A percentile compares a stretch with the other conserved stretches of the same genome.
phyloP scores from a whole-genome alignment of 2,329 filamentous ascomycete species.

The Aureobasidium vineae region DNA sequence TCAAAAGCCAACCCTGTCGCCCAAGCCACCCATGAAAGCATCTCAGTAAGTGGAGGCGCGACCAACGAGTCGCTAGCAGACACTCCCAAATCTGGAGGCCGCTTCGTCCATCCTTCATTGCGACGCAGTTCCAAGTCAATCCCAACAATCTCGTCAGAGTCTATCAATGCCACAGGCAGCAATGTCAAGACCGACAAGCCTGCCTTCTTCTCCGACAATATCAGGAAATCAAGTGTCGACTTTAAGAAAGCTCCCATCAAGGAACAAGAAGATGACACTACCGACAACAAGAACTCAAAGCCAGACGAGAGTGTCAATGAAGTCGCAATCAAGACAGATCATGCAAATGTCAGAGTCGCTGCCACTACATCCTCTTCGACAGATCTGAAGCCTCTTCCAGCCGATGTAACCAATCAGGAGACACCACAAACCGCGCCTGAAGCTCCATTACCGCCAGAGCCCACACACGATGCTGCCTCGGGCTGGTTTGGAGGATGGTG shows the following conservation, averaged over 20 bases:
- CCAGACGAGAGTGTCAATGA: background rate
- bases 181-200: constrained; percentile 34
- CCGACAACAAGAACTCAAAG: constrained; percentile 26
- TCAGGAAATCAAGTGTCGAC: constrained; percentile 22
- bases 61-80: constrained; percentile 43
- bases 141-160: constrained; percentile 46
- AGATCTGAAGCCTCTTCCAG: background rate
- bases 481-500: constrained; percentile 49
- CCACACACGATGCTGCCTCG: constrained; percentile 32
- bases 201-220: constrained; percentile 25
- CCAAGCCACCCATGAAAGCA: constrained; percentile 49
- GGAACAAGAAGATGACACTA: constrained; percentile 10
- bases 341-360: constrained; percentile 31
- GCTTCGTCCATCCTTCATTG: constrained; percentile 29
- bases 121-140: constrained; percentile 44
- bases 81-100: constrained; percentile 30
- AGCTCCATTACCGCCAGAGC: constrained; percentile 47
- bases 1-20: constrained; percentile 49
- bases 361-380: background rate
- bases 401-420: background rate
- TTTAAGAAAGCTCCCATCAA: constrained; percentile 10
- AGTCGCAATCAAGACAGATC: constrained; percentile 30
- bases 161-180: constrained; percentile 45
- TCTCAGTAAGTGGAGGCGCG: constrained; percentile 46
- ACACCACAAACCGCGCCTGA: constrained; percentile 1